Conservation (phyloP, 2,329 filamentous ascomycete genomes). For the Juglanconis oblonga region DNA sequence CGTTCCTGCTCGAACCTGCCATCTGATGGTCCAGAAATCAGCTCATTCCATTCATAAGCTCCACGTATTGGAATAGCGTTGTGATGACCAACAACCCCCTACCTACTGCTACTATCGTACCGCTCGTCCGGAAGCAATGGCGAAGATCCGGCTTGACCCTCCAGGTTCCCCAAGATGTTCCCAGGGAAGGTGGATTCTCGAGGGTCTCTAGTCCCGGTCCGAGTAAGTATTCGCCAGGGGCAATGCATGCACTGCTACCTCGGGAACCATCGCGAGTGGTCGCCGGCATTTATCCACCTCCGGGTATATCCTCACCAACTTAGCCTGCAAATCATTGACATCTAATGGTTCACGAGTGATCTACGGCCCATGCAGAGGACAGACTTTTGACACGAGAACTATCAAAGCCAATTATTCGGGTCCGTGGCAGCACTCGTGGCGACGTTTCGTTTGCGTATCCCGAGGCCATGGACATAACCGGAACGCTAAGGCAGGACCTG, state of each 20-base stretch:
- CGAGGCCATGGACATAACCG: background rate
- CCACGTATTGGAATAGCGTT: background rate
- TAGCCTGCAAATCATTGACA: background rate
- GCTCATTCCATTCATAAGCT: background rate
- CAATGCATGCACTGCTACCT: background rate
- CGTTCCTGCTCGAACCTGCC: background rate
- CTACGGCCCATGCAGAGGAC: background rate
- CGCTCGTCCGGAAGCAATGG: background rate
- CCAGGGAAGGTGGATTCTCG: background rate
- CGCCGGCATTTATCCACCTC: slow-evolving; percentile 1
- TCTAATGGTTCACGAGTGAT: background rate
- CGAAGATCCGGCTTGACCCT: background rate
- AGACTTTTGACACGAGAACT: background rate
- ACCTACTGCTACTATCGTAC: background rate
- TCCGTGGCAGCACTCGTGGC: background rate
- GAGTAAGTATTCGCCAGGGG: background rate
- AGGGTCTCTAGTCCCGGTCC: background rate
- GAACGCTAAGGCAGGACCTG: background rate
- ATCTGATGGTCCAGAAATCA: background rate
- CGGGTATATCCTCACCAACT: background rate
- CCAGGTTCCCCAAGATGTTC: background rate
- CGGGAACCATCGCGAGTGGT: slow-evolving; percentile 1
- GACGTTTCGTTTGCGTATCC: background rate
- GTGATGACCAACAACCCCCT: background rate
- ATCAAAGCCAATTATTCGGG: background rate